These are phyloP conservation scores for California macrophylla DNA, from an alignment of 441 rosid genomes.

Conservation along the genomic window DNA sequence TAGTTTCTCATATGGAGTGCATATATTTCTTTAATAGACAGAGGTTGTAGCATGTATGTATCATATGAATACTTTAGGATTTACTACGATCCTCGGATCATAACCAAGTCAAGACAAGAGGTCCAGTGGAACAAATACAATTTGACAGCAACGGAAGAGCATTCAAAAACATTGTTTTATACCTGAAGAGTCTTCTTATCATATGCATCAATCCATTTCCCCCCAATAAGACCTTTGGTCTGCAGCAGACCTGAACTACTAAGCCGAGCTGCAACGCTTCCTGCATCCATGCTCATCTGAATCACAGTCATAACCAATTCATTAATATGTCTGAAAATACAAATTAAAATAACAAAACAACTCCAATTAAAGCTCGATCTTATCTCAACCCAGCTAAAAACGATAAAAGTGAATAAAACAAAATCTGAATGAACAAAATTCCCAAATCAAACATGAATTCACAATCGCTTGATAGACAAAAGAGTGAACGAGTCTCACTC, in stretches of 20 bases:
- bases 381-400: neutral
- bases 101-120: neutral
- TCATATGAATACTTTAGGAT: neutral
- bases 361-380: neutral
- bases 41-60: no score
- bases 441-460: neutral
- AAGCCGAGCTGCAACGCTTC: constrained; percentile 36
- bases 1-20: no score
- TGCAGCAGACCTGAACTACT: constrained; percentile 47
- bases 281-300: constrained; percentile 51
- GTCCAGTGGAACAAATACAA: neutral
- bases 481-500: neutral
- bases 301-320: neutral
- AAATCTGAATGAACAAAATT: neutral
- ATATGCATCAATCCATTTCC: constrained; percentile 72
- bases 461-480: neutral
- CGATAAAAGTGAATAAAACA: neutral
- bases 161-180: neutral
- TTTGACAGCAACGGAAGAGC: neutral
- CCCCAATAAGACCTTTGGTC: constrained; percentile 72
- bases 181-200: constrained; percentile 73
- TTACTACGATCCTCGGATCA: neutral
- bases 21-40: no score
- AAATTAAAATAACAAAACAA: neutral
- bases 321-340: neutral